Conservation (phyloP, 306 rosid genomes). For the Cucurbita ficifolia region DNA sequence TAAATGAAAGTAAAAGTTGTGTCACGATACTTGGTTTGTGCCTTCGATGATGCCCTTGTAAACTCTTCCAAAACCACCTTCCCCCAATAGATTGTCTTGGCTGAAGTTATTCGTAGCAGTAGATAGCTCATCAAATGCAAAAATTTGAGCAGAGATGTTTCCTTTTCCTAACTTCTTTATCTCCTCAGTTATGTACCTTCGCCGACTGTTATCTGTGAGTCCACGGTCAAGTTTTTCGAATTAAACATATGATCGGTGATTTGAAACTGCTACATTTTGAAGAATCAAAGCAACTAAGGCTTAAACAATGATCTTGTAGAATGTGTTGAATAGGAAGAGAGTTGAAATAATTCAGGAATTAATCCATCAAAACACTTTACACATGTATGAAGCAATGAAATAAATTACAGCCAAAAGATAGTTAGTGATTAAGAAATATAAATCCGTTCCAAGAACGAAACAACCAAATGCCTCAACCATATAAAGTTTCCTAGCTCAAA, state of each 20-base stretch:
- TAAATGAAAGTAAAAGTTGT: neutral
- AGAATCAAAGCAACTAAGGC: neutral
- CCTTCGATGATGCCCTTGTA: conserved; percentile 47
- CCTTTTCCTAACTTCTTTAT: conserved; percentile 48
- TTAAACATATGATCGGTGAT: neutral
- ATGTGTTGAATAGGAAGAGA: neutral
- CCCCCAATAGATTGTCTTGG: conserved; percentile 49
- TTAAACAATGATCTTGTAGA: neutral
- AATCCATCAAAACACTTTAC: neutral
- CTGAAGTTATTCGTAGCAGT: conserved; percentile 65
- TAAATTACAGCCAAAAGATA: neutral
- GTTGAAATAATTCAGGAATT: neutral
- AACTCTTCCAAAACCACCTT: conserved; percentile 91
- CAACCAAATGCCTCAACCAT: neutral
- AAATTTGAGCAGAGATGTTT: conserved; percentile 42
- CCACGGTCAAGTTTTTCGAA: neutral
- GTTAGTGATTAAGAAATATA: neutral
- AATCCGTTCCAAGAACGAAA: neutral
- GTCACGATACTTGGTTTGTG: conserved; percentile 35
- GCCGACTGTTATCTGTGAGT: conserved; percentile 31
- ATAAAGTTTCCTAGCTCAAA: neutral
- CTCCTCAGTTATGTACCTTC: conserved; percentile 42
- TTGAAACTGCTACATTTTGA: neutral
- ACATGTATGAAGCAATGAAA: neutral
- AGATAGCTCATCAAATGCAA: conserved; percentile 45